A percentile compares a stretch with the other conserved stretches of the same genome.
phyloP scores from a whole-genome alignment of 2,329 filamentous ascomycete genomes.

The Sporothrix mexicana region DNA sequence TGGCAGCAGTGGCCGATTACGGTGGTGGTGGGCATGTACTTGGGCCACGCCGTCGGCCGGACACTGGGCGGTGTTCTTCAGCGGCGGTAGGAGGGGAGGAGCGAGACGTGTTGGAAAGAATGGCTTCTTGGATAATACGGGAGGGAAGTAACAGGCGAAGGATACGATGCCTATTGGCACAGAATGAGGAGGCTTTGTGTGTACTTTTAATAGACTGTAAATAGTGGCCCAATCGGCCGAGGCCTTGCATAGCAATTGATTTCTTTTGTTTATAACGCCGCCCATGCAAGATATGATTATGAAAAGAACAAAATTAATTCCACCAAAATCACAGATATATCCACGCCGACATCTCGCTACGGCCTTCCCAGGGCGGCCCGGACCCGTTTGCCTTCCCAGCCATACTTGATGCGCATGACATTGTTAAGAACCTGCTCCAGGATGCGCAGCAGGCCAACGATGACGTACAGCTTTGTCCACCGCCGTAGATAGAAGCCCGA shows the following conservation, averaged over 20 bases:
- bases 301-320: neutral
- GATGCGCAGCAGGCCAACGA: constrained; percentile 31
- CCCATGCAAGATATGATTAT: too few relatives aligned
- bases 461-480: constrained; percentile 36
- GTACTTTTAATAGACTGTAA: constrained; percentile 22
- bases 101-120: constrained; percentile 37
- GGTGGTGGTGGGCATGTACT: constrained; percentile 80
- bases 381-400: constrained; percentile 33
- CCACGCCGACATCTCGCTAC: neutral
- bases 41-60: constrained; percentile 76
- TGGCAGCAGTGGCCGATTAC: constrained; percentile 99
- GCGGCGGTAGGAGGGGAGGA: constrained; percentile 47
- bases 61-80: constrained; percentile 59
- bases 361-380: constrained; percentile 30
- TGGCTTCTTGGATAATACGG: constrained; percentile 38
- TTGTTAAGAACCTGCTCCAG: constrained; percentile 30
- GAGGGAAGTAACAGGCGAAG: neutral
- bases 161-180: neutral
- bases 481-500: constrained; percentile 37
- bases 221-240: neutral
- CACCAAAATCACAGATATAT: neutral
- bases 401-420: constrained; percentile 29
- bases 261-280: neutral
- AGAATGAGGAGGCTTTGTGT: neutral
- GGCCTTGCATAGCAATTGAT: neutral